A percentile compares a stretch with the other conserved stretches of the same genome.
phyloP scores from a whole-genome alignment of 1,284 basidiomycete species.

The Malassezia nana region DNA sequence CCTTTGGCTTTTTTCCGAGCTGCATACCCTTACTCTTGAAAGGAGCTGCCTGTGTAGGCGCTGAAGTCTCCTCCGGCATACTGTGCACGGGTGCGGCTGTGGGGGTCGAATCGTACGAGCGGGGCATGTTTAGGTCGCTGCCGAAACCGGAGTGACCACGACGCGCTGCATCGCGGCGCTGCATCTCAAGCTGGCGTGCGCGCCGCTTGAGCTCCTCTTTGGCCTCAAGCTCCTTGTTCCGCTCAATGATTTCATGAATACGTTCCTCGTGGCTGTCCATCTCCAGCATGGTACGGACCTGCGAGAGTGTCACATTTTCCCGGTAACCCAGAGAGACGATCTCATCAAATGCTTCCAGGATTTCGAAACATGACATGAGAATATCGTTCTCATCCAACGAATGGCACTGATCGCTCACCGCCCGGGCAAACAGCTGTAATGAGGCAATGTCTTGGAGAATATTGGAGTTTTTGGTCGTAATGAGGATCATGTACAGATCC shows the following conservation, averaged over 20 bases:
- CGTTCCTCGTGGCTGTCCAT: conserved; percentile 99
- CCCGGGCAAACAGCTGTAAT: conserved; percentile 80
- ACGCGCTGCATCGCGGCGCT: conserved; percentile 58
- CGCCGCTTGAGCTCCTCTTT: conserved; percentile 98
- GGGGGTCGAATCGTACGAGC: conserved; percentile 32
- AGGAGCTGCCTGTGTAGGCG: conserved; percentile 52
- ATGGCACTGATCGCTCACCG: conserved; percentile 71
- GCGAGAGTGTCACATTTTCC: conserved; percentile 81
- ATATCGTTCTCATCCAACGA: conserved; percentile 83
- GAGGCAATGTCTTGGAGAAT: conserved; percentile 98
- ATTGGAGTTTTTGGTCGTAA: conserved; percentile 95
- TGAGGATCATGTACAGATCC: conserved; percentile 92
- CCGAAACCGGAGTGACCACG: conserved; percentile 29
- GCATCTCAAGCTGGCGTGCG: conserved; percentile 96
- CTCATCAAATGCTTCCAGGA: conserved; percentile 93
- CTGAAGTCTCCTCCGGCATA: conserved; percentile 18
- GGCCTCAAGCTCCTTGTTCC: conserved; percentile 98
- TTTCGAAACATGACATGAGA: conserved; percentile 80
- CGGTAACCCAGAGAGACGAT: conserved; percentile 87
- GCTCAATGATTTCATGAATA: conserved; percentile 95
- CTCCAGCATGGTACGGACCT: conserved; percentile 83
- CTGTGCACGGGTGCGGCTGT: conserved; percentile 28
- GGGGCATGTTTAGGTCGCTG: conserved; percentile 20
- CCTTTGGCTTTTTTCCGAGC: conserved; percentile 84
- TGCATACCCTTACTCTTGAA: conserved; percentile 98